These are phyloP conservation scores for Naganishia sp. DNA, from an alignment of 1,284 basidiomycete genomes.

Conservation along the genomic window DNA sequence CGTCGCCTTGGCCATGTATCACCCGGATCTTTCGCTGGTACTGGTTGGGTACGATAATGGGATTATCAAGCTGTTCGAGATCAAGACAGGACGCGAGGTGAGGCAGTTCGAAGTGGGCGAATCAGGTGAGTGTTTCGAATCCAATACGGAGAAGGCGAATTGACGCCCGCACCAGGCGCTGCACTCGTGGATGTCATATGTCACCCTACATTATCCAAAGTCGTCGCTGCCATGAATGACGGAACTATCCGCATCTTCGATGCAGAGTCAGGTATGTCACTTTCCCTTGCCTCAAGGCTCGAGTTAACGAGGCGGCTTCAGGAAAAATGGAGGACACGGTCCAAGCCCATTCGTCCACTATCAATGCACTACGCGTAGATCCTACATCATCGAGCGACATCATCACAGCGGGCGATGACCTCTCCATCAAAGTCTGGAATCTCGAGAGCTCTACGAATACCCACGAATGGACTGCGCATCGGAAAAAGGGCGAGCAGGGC, in stretches of 20 bases:
- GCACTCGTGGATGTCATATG: slow-evolving; percentile 62
- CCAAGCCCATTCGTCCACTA: slow-evolving; percentile 84
- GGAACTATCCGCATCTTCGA: slow-evolving; percentile 90
- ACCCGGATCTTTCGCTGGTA: slow-evolving; percentile 53
- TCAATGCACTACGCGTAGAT: slow-evolving; percentile 87
- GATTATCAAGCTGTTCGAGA: slow-evolving; percentile 84
- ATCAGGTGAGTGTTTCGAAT: slow-evolving; percentile 31
- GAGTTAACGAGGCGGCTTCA: slow-evolving; percentile 43
- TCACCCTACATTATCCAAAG: slow-evolving; percentile 84
- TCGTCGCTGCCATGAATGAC: slow-evolving; percentile 91
- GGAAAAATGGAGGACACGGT: slow-evolving; percentile 85
- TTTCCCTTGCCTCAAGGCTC: slow-evolving; percentile 7
- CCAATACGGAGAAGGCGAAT: neutral
- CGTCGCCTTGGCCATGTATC: slow-evolving; percentile 65
- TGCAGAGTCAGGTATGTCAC: slow-evolving; percentile 67
- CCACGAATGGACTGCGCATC: slow-evolving; percentile 83
- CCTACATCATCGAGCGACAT: slow-evolving; percentile 68
- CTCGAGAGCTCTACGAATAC: slow-evolving; percentile 66
- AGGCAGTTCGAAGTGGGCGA: slow-evolving; percentile 57
- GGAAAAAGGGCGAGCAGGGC: slow-evolving; percentile 85
- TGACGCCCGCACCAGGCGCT: neutral
- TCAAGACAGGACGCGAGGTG: slow-evolving; percentile 79
- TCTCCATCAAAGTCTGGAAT: slow-evolving; percentile 94
- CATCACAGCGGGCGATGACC: slow-evolving; percentile 89
- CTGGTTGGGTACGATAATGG: slow-evolving; percentile 85